A percentile compares a stretch with the other conserved stretches of the same genome.
Evolutionary conservation across 306 rosid species (phyloP).

Genomic region (Gillenia trifoliata): DNA sequence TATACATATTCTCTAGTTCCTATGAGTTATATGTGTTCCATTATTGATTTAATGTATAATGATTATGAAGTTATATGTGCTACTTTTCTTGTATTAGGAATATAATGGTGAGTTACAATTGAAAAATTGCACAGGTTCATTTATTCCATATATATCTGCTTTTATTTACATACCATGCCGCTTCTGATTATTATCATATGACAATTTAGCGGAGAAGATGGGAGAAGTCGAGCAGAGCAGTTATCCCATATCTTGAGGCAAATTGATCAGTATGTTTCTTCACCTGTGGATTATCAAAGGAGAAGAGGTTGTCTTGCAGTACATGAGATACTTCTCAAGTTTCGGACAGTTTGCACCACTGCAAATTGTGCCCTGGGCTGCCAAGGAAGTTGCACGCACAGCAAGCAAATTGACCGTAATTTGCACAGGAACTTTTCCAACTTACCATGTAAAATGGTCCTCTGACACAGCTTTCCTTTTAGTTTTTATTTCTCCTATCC

Average conservation of each 20-base stretch:
- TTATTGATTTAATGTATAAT: not conserved
- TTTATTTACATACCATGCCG: not conserved
- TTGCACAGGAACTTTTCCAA: conserved; percentile 69
- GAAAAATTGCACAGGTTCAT: not conserved
- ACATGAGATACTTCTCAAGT: conserved; percentile 91
- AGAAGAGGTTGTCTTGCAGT: conserved; percentile 95
- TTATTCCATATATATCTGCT: not conserved
- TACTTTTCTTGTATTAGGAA: not conserved
- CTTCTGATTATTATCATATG: conserved; percentile 31
- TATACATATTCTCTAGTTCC: not conserved
- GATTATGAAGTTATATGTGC: not conserved
- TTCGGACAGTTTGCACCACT: conserved; percentile 71
- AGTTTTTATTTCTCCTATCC: not conserved
- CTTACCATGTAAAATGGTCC: conserved; percentile 72
- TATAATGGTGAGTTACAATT: not conserved
- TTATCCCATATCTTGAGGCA: conserved; percentile 82
- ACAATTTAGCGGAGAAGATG: conserved; percentile 88
- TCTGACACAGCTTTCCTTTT: not conserved
- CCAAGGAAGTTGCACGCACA: conserved; percentile 80
- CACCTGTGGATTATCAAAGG: conserved; percentile 80
- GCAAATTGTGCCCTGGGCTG: conserved; percentile 87
- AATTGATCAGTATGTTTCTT: conserved; percentile 84
- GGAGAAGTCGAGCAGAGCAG: conserved; percentile 96
- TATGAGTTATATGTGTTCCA: not conserved
- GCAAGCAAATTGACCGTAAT: conserved; percentile 68